Evolutionary conservation across 495 filamentous ascomycete species (phyloP).

Genomic region (Aspergillus haitiensis): DNA sequence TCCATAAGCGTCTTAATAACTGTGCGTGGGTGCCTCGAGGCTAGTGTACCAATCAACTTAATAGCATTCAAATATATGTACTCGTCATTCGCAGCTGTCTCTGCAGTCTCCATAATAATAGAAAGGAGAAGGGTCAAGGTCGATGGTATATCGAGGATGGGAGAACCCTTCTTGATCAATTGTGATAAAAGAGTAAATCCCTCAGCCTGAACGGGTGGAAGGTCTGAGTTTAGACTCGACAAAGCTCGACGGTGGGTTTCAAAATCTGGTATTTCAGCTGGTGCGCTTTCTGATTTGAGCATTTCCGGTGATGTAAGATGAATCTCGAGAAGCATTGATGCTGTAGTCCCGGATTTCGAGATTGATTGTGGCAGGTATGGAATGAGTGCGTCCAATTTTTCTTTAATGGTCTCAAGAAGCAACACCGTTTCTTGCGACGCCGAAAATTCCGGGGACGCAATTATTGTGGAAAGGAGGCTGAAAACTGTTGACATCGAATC

Average conservation of each 20-base stretch:
- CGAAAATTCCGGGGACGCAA: slow-evolving; percentile 63
- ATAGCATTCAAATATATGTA: slow-evolving; percentile 74
- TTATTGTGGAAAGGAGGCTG: slow-evolving; percentile 65
- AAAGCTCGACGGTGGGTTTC: slow-evolving; percentile 71
- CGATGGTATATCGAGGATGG: slow-evolving; percentile 69
- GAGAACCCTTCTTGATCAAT: slow-evolving; percentile 60
- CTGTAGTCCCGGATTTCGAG: slow-evolving; percentile 50
- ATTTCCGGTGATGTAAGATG: slow-evolving; percentile 57
- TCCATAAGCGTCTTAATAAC: slow-evolving; percentile 67
- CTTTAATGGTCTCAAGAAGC: slow-evolving; percentile 52
- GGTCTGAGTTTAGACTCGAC: slow-evolving; percentile 70
- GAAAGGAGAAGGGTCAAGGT: slow-evolving; percentile 66
- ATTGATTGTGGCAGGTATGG: slow-evolving; percentile 37
- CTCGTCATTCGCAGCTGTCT: slow-evolving; percentile 55
- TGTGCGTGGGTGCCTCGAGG: slow-evolving; percentile 62
- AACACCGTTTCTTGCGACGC: slow-evolving; percentile 46
- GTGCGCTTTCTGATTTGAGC: slow-evolving; percentile 37
- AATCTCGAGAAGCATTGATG: slow-evolving; percentile 55
- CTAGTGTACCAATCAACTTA: slow-evolving; percentile 65
- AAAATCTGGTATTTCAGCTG: slow-evolving; percentile 58
- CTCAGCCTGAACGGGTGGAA: slow-evolving; percentile 75
- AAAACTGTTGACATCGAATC: slow-evolving; percentile 59
- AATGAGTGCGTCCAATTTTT: slow-evolving; percentile 46
- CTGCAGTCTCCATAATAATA: slow-evolving; percentile 57
- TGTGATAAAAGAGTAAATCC: slow-evolving; percentile 69